Base-by-base conservation (phyloP, 208 protist species). In the Lotmaria passim region DNA sequence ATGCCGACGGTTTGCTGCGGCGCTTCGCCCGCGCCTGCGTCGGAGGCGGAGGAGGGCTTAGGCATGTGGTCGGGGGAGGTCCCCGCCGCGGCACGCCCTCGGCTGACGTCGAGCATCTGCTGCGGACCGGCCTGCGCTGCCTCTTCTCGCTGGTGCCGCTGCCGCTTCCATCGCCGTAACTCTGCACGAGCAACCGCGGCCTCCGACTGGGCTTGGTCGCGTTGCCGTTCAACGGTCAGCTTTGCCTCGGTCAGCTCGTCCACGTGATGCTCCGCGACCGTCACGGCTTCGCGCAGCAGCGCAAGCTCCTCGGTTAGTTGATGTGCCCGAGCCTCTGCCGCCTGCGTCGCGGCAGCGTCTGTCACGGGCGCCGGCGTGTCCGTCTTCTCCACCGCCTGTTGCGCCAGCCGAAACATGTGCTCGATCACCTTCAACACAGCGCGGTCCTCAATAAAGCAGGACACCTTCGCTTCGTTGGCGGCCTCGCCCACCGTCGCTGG, bases 341-440 rank as follows among this genome's bases (percentile, higher is more conserved):
- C 56, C 3, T 34, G 57, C 28, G 33, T 26, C 0, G 39, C 64
- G 1, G 15, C 23, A 12, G 31, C 43, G 17, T 33, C 57, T 23
- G 52, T 38, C 44, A 55, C 69, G 7, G 43, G 23, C 38, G 26
- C 39, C 7, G 53, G 15, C 8, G 30, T 28, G 23, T 43, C 24
- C n/a, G 47, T 17, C 24, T 17, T 6, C 44, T 78, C 71, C 0
- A 67, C 67, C 14, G 61, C 70, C 28, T 70, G 31, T 50, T 87
- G 82, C 24, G 78, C 83, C 12, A 93, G 58, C 38, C 78, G 79
- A 60, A 95, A 88, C 87, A 95, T 95, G 74, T 91, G 78, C 41
- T 69, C 65, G 56, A 95, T 85, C 28, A 95, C 85, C 56, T 79
- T 83, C 17, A 88, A 76, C 26, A 86, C 69, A 7, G 66, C 72